phyloP scores from a whole-genome alignment of 176 grass and related monocot genomes.

The Ensete glaucum region DNA sequence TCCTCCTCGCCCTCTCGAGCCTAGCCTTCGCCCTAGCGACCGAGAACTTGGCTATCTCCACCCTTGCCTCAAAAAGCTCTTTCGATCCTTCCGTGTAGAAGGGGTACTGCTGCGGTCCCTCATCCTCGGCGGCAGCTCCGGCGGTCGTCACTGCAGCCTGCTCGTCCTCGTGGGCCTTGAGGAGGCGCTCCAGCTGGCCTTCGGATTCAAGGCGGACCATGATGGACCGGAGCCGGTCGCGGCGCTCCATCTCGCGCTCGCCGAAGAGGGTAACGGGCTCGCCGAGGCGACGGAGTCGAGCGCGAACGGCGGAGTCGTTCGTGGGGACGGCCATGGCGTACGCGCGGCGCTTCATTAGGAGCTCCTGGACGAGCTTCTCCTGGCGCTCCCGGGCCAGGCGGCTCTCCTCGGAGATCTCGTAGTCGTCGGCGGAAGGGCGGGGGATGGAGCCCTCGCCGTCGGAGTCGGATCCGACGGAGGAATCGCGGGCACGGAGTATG shows the following conservation, averaged over 20 bases:
- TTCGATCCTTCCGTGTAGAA: slow-evolving; percentile 83
- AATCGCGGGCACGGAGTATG: slow-evolving; percentile 9
- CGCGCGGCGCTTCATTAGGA: slow-evolving; percentile 68
- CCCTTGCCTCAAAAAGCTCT: slow-evolving; percentile 50
- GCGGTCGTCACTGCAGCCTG: slow-evolving; percentile 29
- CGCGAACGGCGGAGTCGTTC: slow-evolving; percentile 71
- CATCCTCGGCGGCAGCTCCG: slow-evolving; percentile 26
- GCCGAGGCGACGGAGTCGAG: slow-evolving; percentile 68
- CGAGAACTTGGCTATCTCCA: slow-evolving; percentile 56
- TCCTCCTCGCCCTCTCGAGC: slow-evolving; percentile 66
- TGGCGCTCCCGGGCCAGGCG: slow-evolving; percentile 80
- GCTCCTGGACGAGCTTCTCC: slow-evolving; percentile 89
- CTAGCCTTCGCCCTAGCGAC: slow-evolving; percentile 50
- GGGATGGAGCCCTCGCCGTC: slow-evolving; percentile 17
- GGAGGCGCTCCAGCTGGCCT: slow-evolving; percentile 56
- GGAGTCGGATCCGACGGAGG: slow-evolving; percentile 9
- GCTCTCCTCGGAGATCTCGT: slow-evolving; percentile 77
- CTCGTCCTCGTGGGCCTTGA: slow-evolving; percentile 66
- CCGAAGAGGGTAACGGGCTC: slow-evolving; percentile 86
- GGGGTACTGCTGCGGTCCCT: slow-evolving; percentile 50
- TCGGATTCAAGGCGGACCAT: slow-evolving; percentile 83
- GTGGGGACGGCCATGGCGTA: slow-evolving; percentile 96
- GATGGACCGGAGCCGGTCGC: slow-evolving; percentile 64
- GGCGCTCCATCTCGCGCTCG: slow-evolving; percentile 86
- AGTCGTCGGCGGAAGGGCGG: slow-evolving; percentile 34